phyloP scores from a whole-genome alignment of 768 basidiomycete genomes.

The Russula lepida region DNA sequence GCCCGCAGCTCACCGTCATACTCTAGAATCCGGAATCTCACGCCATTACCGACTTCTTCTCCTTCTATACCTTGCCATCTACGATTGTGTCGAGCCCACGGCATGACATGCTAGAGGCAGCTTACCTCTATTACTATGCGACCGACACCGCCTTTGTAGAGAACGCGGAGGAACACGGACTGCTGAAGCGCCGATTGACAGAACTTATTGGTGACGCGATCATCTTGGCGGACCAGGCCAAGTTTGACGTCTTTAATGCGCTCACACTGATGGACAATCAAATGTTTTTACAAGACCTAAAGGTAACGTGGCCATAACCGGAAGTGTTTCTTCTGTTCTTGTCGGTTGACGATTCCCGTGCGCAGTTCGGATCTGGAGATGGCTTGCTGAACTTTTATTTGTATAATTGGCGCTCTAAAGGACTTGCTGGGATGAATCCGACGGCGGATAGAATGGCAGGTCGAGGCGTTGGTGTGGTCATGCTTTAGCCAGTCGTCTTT shows the following conservation, averaged over 20 bases:
- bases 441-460: slow-evolving; percentile 52
- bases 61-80: slow-evolving; percentile 94
- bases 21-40: slow-evolving; percentile 73
- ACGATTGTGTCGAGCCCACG: slow-evolving; percentile 77
- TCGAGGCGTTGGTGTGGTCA: slow-evolving; percentile 83
- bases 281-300: slow-evolving; percentile 70
- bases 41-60: slow-evolving; percentile 90
- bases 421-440: slow-evolving; percentile 60
- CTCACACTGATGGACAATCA: slow-evolving; percentile 93
- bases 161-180: slow-evolving; percentile 50
- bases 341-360: slow-evolving; percentile 6
- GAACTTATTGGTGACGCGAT: slow-evolving; percentile 73
- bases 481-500: slow-evolving; percentile 53
- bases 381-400: slow-evolving; percentile 88
- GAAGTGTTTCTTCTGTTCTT: neutral
- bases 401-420: slow-evolving; percentile 89
- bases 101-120: slow-evolving; percentile 73
- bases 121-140: slow-evolving; percentile 95
- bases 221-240: slow-evolving; percentile 69
- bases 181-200: slow-evolving; percentile 60
- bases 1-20: neutral
- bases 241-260: slow-evolving; percentile 96
- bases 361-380: slow-evolving; percentile 86
- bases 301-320: slow-evolving; percentile 41
- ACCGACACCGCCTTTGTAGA: slow-evolving; percentile 62